phyloP scores from a whole-genome alignment of 2,329 filamentous ascomycete genomes.

The Acrocalymma vagum region DNA sequence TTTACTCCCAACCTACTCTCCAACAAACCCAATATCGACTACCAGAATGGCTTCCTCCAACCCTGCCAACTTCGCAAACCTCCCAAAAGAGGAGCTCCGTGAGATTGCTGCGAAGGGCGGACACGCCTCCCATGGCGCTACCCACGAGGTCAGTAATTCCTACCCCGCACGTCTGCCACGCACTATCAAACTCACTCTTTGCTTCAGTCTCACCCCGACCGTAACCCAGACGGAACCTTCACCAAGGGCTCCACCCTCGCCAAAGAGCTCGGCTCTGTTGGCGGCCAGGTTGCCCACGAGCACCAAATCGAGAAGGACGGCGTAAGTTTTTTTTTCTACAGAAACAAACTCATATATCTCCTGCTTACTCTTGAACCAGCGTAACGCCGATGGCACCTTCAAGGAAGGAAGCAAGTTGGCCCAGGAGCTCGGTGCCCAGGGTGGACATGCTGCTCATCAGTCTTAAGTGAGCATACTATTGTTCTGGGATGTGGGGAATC shows the following conservation, averaged over 20 bases:
- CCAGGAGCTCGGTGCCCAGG: conserved; percentile 43
- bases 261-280: conserved; percentile 47
- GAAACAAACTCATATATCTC: no score
- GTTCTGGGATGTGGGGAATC: no score
- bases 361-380: conserved; percentile 30
- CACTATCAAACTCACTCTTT: no score
- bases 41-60: conserved; percentile 52
- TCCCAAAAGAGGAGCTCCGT: conserved; percentile 58
- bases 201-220: conserved; percentile 29
- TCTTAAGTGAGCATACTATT: no score
- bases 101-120: conserved; percentile 61
- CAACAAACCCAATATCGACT: conserved; percentile 3
- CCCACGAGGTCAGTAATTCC: conserved; percentile 5
- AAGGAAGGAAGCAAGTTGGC: conserved; percentile 45
- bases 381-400: conserved; percentile 54
- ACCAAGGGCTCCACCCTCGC: conserved; percentile 47
- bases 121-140: conserved; percentile 47
- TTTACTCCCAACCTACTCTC: conserved; percentile 2
- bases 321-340: conserved; percentile 28
- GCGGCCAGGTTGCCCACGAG: conserved; percentile 44
- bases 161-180: no score
- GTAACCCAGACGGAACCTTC: conserved; percentile 51
- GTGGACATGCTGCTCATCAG: conserved; percentile 36
- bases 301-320: conserved; percentile 27
- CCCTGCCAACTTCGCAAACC: conserved; percentile 63